Conservation (phyloP, 768 basidiomycete genomes). For the Piloderma croceum region DNA sequence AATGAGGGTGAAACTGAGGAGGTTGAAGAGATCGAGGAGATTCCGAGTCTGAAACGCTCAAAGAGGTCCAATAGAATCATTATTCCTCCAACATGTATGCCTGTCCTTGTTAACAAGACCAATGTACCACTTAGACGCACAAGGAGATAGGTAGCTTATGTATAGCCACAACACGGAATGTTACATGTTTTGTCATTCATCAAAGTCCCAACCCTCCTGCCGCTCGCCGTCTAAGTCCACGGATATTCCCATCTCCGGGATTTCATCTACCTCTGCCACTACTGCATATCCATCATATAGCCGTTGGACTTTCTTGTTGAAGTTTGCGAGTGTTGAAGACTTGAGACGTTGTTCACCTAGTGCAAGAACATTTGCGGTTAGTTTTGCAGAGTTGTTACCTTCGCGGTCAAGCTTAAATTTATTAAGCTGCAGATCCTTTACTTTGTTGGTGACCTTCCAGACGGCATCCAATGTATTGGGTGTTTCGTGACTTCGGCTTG, state of each 20-base stretch:
- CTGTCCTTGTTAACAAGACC: not conserved
- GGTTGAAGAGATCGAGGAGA: not conserved
- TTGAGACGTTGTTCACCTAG: conserved; percentile 18
- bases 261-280: conserved; percentile 20
- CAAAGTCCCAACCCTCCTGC: not conserved
- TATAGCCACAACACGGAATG: not conserved
- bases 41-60: too few relatives aligned
- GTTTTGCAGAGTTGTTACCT: conserved; percentile 4
- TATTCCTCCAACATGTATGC: too few relatives aligned
- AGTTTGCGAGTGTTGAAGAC: conserved; percentile 22
- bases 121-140: not conserved
- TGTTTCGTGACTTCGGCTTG: conserved; percentile 20
- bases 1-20: not conserved
- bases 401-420: not conserved
- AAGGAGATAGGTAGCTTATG: not conserved
- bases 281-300: conserved; percentile 5
- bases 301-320: conserved; percentile 27
- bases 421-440: conserved; percentile 3
- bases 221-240: not conserved
- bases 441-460: conserved; percentile 19
- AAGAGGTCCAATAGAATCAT: too few relatives aligned
- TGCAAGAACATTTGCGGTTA: conserved; percentile 10
- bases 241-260: conserved; percentile 1
- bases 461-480: conserved; percentile 16
- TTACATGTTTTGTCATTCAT: not conserved